Conservation (phyloP, 202 grass and related monocot genomes). For the Panicum hallii region DNA sequence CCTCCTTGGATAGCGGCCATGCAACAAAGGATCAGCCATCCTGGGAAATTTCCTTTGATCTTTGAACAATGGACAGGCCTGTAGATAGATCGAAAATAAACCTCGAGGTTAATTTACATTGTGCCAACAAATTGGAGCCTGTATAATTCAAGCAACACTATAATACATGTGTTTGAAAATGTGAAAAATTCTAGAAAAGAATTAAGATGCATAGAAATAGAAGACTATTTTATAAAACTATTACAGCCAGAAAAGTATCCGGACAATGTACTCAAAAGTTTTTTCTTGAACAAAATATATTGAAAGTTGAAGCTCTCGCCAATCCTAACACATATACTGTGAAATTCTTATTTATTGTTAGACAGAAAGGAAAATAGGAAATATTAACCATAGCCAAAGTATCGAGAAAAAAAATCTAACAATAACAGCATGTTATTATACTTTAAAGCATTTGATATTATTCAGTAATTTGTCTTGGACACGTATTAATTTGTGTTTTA, state of each 20-base stretch:
- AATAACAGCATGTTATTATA: constrained; percentile 4
- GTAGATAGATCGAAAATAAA: constrained; percentile 33
- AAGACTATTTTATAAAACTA: constrained; percentile 4
- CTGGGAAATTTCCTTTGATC: constrained; percentile 70
- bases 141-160: constrained; percentile 4
- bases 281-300: background rate
- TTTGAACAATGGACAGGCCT: constrained; percentile 89
- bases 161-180: constrained; percentile 14
- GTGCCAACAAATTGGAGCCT: background rate
- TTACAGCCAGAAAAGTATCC: background rate
- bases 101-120: constrained; percentile 37
- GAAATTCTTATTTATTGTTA: background rate
- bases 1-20: constrained; percentile 56
- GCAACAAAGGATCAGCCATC: constrained; percentile 76
- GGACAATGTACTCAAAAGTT: background rate
- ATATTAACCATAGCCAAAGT: background rate
- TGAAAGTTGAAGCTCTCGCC: constrained; percentile 19
- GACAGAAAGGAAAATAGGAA: too few relatives aligned
- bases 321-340: background rate
- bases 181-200: background rate
- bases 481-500: constrained; percentile 1
- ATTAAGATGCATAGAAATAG: constrained; percentile 29
- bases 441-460: constrained; percentile 9
- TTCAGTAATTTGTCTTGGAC: background rate
- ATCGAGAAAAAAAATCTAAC: background rate